Conservation (phyloP, 2,329 filamentous ascomycete genomes). For the Diaporthe vexans region DNA sequence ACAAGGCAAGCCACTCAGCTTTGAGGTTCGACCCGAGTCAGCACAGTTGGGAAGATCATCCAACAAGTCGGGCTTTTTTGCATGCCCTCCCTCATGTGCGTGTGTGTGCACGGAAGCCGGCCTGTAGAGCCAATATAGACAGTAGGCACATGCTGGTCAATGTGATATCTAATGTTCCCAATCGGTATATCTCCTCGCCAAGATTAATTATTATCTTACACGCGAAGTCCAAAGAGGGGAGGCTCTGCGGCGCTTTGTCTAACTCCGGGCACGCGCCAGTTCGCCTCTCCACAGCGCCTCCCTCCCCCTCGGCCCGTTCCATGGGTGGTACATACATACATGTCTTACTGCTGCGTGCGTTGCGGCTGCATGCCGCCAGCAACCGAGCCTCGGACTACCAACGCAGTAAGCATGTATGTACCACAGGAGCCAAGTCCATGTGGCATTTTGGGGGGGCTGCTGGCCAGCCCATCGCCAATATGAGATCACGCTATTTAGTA, state of each 20-base stretch:
- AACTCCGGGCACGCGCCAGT: background rate
- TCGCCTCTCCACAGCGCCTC: background rate
- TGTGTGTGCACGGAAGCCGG: background rate
- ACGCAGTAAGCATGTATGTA: background rate
- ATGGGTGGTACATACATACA: background rate
- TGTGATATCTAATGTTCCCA: background rate
- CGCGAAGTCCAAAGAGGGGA: background rate
- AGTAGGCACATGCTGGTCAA: background rate
- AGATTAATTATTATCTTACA: background rate
- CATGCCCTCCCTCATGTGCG: background rate
- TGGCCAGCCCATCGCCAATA: background rate
- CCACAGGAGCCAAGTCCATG: too few species aligned
- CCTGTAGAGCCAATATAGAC: background rate
- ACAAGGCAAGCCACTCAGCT: background rate
- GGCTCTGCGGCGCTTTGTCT: background rate
- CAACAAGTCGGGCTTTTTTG: background rate
- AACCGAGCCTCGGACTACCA: background rate
- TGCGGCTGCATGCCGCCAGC: background rate
- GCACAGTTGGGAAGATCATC: background rate
- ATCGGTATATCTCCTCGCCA: background rate
- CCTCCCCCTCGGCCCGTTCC: slow-evolving; percentile 21
- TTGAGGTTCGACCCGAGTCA: background rate
- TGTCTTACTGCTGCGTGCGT: background rate
- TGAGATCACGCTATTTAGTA: too few species aligned
- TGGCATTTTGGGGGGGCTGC: background rate